These are phyloP conservation scores for Globisporangium spiculum DNA, from an alignment of 352 stramenopile species.

Conservation along the genomic window DNA sequence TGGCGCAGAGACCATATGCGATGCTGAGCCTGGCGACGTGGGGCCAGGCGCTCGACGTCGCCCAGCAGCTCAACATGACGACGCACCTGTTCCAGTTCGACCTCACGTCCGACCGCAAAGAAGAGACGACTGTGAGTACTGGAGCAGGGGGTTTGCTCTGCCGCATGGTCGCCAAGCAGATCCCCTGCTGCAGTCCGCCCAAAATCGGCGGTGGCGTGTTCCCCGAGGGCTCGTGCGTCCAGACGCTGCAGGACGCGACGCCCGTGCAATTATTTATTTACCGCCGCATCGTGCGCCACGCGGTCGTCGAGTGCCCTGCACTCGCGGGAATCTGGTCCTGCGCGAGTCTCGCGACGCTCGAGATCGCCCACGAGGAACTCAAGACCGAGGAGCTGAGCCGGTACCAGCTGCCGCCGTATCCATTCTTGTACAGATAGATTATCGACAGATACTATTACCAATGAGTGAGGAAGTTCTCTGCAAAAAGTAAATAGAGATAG, in stretches of 20 bases:
- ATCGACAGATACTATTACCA: background rate
- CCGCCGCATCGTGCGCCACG: slow-evolving; percentile 26
- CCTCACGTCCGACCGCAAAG: slow-evolving; percentile 24
- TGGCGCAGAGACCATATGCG: slow-evolving; percentile 29
- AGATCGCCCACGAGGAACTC: slow-evolving; percentile 14
- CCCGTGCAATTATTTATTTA: slow-evolving; percentile 40
- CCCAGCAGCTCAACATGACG: slow-evolving; percentile 33
- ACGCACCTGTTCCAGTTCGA: slow-evolving; percentile 46
- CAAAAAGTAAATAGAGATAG: background rate
- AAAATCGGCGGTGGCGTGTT: slow-evolving; percentile 4
- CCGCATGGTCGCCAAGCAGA: slow-evolving; percentile 30
- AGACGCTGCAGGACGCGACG: slow-evolving; percentile 25
- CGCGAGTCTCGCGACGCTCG: slow-evolving; percentile 24
- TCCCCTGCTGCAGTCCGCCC: slow-evolving; percentile 36
- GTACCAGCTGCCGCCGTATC: slow-evolving; percentile 37
- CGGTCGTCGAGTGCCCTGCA: slow-evolving; percentile 26
- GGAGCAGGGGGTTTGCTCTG: slow-evolving; percentile 32
- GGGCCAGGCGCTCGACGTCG: slow-evolving; percentile 25
- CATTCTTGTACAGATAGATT: slow-evolving; percentile 18
- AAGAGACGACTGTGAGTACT: slow-evolving; percentile 32
- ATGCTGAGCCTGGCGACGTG: slow-evolving; percentile 33
- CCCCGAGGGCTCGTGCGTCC: slow-evolving; percentile 22
- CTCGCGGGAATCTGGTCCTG: slow-evolving; percentile 25
- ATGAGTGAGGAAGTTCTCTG: background rate
- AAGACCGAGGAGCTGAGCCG: slow-evolving; percentile 22